Evolutionary conservation across 2,329 filamentous ascomycete genomes (phyloP), one percentile per base, ranked within the genome.

Genomic region (Myotisia sp.): DNA sequence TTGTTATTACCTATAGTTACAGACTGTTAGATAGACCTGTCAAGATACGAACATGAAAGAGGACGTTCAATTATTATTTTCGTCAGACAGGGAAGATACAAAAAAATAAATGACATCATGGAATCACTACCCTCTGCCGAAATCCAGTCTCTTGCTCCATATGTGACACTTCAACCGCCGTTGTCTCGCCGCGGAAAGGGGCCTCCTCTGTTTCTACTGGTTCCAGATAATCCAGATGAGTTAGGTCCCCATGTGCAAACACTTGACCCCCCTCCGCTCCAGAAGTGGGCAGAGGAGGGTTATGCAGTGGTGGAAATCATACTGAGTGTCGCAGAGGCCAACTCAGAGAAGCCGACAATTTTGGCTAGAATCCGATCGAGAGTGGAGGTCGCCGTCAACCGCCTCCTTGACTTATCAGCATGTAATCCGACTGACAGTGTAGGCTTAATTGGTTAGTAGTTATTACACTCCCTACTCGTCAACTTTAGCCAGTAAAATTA

Each of bases 201-300:
- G 0, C 67, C 67, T 0, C 65, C 64, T 1, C 44, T 70, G 2
- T 48, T 70, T 5, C 43, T 70, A 8, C 42, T 70, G 3, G 44
- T 62, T 1, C 55, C 64, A 5, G 42, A 52, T 29, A 48, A 48
- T 24, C n/a, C n/a, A n/a, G 46, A 53, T 27, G 42, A 32, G 32
- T 46, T 47, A 41, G 44, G 45, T 9, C 34, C 46, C 26, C 52
- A 48, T 21, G 58, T 59, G 18, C 51, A 52, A 30, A 57, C 55
- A 28, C 48, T 63, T 1, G 64, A 67, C 35, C 75, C 76, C 0
- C 61, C 67, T 6, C 70, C 71, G 0, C 46, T 71, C 9, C 49
- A 70, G 40, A 82, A 81, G 53, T 81, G 77, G 77, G 76, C 75
- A 0, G 76, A 82, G 48, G 77, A 82, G 49, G 74, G 76, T 0